Conservation (phyloP, 768 basidiomycete species). For the Boletales sp. region DNA sequence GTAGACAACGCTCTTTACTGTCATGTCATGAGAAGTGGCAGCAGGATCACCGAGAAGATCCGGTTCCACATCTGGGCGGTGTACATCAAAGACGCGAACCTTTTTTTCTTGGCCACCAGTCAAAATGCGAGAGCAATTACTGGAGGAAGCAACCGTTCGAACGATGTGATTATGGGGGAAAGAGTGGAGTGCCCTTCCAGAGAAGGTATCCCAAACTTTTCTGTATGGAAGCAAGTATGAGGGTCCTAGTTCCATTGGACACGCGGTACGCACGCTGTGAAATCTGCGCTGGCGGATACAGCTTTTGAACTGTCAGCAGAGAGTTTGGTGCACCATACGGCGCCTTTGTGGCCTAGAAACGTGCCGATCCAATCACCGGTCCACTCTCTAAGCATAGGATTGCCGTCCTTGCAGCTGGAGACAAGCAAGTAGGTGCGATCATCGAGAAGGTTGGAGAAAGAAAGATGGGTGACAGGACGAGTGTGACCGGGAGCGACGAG, state of each 20-base stretch:
- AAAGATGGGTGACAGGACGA: slow-evolving; percentile 88
- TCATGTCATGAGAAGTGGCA: slow-evolving; percentile 75
- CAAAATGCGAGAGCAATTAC: slow-evolving; percentile 62
- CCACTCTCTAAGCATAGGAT: slow-evolving; percentile 96
- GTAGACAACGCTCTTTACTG: slow-evolving; percentile 91
- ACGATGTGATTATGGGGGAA: slow-evolving; percentile 99
- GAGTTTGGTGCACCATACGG: slow-evolving; percentile 95
- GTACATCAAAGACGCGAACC: slow-evolving; percentile 90
- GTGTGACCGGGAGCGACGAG: slow-evolving; percentile 86
- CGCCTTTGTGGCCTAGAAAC: slow-evolving; percentile 87
- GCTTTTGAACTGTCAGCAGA: slow-evolving; percentile 82
- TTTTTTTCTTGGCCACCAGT: slow-evolving; percentile 98
- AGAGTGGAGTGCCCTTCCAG: slow-evolving; percentile 85
- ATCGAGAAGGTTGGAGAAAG: slow-evolving; percentile 82
- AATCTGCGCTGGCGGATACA: slow-evolving; percentile 93
- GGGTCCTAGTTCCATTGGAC: not conserved
- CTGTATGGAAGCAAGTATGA: slow-evolving; percentile 38
- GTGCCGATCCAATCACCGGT: slow-evolving; percentile 99
- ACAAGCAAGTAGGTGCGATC: slow-evolving; percentile 88
- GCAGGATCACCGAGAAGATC: slow-evolving; percentile 68
- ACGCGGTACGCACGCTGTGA: slow-evolving; percentile 75
- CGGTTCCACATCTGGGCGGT: slow-evolving; percentile 82
- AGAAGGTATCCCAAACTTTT: slow-evolving; percentile 95
- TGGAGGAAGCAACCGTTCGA: slow-evolving; percentile 87
- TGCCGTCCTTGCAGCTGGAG: slow-evolving; percentile 98